A percentile compares a stretch with the other conserved stretches of the same genome.
These are phyloP conservation scores for Paramyrothecium roridum DNA, from an alignment of 2,329 filamentous ascomycete species.

Conservation along the genomic window DNA sequence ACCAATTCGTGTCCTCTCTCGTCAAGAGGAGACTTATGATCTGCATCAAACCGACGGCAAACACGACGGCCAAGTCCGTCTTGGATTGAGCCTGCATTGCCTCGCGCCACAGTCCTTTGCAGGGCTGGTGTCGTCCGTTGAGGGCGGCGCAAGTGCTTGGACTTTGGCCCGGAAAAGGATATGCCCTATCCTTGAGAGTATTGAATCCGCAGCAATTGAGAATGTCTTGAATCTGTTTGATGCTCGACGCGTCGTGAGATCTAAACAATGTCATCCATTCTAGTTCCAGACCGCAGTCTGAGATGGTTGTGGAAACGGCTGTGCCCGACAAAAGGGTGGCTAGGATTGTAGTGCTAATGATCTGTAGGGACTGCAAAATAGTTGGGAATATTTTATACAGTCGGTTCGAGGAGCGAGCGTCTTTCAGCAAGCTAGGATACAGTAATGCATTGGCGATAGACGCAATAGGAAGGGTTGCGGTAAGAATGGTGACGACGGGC, in stretches of 20 bases:
- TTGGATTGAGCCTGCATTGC: constrained; percentile 52
- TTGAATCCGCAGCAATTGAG: constrained; percentile 66
- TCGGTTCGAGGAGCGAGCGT: constrained; percentile 14
- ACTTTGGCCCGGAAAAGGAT: constrained; percentile 49
- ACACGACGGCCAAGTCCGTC: constrained; percentile 50
- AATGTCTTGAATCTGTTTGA: constrained; percentile 61
- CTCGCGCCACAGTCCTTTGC: constrained; percentile 53
- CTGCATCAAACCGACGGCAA: constrained; percentile 51
- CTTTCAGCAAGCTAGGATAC: constrained; percentile 26
- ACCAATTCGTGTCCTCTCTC: constrained; percentile 24
- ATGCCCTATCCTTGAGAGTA: constrained; percentile 55
- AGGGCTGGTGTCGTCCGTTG: constrained; percentile 43
- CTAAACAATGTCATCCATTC: constrained; percentile 54
- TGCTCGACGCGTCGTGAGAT: constrained; percentile 43
- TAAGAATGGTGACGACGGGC: constrained; percentile 28
- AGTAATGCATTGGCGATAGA: constrained; percentile 32
- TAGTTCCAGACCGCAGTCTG: constrained; percentile 52
- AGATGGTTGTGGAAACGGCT: constrained; percentile 24
- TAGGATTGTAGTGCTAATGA: constrained; percentile 37
- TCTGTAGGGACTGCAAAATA: constrained; percentile 38
- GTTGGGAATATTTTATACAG: constrained; percentile 23
- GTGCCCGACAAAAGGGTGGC: constrained; percentile 39
- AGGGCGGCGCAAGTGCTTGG: constrained; percentile 39
- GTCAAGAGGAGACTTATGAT: constrained; percentile 26
- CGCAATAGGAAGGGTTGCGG: constrained; percentile 36